phyloP scores from a whole-genome alignment of 176 grass and related monocot species.

The Typha latifolia region DNA sequence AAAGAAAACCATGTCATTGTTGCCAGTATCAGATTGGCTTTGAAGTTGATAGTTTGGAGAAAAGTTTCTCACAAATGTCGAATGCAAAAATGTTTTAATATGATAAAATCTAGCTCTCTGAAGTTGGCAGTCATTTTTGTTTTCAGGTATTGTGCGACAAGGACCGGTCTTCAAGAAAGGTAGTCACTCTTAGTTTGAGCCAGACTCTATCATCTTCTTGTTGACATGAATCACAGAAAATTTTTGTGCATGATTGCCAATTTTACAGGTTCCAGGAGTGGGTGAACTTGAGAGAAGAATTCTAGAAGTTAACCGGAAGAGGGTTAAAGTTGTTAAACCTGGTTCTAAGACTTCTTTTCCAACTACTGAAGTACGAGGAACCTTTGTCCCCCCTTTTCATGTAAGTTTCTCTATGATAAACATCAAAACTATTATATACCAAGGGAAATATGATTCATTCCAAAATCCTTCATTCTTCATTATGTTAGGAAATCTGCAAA shows the following conservation, averaged over 20 bases:
- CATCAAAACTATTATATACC: too few species aligned
- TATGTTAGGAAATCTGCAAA: too few species aligned
- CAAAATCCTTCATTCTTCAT: too few species aligned
- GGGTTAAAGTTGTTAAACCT: slow-evolving; percentile 92
- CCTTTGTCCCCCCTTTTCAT: slow-evolving; percentile 84
- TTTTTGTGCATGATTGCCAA: background rate
- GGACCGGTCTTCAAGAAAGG: slow-evolving; percentile 68
- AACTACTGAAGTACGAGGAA: slow-evolving; percentile 67
- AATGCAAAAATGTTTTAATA: too few species aligned
- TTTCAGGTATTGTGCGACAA: slow-evolving; percentile 78
- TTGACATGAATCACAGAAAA: background rate
- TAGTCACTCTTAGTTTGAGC: slow-evolving; percentile 11
- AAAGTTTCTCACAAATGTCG: too few species aligned
- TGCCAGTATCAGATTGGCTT: too few species aligned
- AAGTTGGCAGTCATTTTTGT: background rate
- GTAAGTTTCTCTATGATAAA: slow-evolving; percentile 22
- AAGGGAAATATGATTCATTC: too few species aligned
- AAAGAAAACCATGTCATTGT: too few species aligned
- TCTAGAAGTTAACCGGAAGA: slow-evolving; percentile 78
- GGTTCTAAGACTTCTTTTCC: slow-evolving; percentile 93
- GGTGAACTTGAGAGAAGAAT: slow-evolving; percentile 81
- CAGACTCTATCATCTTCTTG: background rate
- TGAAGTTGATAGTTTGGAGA: too few species aligned
- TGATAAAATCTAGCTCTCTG: too few species aligned
- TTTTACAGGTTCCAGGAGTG: slow-evolving; percentile 56